Conservation (phyloP, 345 rosid species). For the Euphorbia tirucalli region DNA sequence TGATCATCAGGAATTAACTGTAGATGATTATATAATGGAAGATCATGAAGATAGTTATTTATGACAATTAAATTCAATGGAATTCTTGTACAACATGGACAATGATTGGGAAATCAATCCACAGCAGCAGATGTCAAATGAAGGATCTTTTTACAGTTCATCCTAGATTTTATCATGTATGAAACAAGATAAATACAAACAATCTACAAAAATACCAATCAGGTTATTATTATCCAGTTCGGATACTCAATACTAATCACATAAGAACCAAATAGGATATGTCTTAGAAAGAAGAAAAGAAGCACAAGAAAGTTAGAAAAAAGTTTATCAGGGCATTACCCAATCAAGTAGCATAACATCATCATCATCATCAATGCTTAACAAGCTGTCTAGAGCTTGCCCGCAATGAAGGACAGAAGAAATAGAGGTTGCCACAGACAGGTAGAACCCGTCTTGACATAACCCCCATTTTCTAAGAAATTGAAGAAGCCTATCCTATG, state of each 20-base stretch:
- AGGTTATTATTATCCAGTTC: not conserved
- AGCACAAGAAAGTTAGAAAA: not conserved
- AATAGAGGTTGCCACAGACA: constrained; percentile 88
- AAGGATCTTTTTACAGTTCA: no score
- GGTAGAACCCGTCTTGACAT: constrained; percentile 90
- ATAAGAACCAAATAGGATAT: not conserved
- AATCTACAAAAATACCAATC: not conserved
- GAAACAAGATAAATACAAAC: not conserved
- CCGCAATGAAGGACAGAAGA: constrained; percentile 87
- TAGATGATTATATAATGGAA: no score
- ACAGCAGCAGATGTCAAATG: no score
- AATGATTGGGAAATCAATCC: no score
- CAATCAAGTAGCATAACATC: constrained; percentile 33
- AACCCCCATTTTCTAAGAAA: constrained; percentile 64
- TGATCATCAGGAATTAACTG: no score
- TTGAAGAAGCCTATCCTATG: no score
- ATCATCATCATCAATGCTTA: no score
- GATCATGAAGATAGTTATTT: no score
- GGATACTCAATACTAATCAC: not conserved
- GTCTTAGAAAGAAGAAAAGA: not conserved
- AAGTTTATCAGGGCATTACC: constrained; percentile 13
- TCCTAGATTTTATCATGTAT: no score
- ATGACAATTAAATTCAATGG: no score
- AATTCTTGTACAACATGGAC: no score
- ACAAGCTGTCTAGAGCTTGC: no score